phyloP scores from a whole-genome alignment of 352 stramenopile species.

The Globisporangium recalcitrans region DNA sequence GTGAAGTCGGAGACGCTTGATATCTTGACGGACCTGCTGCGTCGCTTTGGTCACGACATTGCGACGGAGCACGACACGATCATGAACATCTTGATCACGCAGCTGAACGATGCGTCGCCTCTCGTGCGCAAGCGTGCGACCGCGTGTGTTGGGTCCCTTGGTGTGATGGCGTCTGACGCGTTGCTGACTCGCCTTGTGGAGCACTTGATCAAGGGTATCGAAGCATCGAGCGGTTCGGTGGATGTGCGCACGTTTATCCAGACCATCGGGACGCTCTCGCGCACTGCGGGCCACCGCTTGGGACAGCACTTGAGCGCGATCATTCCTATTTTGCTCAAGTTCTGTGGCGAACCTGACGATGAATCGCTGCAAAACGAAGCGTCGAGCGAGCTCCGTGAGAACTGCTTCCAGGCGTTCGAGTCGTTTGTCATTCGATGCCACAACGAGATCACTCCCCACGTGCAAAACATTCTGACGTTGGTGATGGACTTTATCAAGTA shows the following conservation, averaged over 20 bases:
- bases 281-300: constrained; percentile 94
- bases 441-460: constrained; percentile 93
- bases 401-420: constrained; percentile 98
- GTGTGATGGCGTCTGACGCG: constrained; percentile 92
- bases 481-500: constrained; percentile 94
- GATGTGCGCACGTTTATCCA: constrained; percentile 94
- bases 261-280: constrained; percentile 95
- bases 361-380: constrained; percentile 91
- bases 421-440: constrained; percentile 96
- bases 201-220: constrained; percentile 89
- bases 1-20: constrained; percentile 95
- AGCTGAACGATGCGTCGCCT: constrained; percentile 76
- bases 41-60: constrained; percentile 92
- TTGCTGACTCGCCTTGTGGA: constrained; percentile 93
- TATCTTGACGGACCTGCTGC: constrained; percentile 95
- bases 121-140: constrained; percentile 95
- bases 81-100: constrained; percentile 83
- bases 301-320: constrained; percentile 94
- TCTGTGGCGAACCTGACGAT: constrained; percentile 91
- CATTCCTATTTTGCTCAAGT: constrained; percentile 94
- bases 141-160: constrained; percentile 92
- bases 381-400: constrained; percentile 95
- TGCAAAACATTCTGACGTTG: constrained; percentile 89
- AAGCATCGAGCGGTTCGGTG: constrained; percentile 51
- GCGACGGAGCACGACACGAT: constrained; percentile 85